These are phyloP conservation scores for Alternaria ethzedia DNA, from an alignment of 2,329 filamentous ascomycete genomes.

Conservation along the genomic window DNA sequence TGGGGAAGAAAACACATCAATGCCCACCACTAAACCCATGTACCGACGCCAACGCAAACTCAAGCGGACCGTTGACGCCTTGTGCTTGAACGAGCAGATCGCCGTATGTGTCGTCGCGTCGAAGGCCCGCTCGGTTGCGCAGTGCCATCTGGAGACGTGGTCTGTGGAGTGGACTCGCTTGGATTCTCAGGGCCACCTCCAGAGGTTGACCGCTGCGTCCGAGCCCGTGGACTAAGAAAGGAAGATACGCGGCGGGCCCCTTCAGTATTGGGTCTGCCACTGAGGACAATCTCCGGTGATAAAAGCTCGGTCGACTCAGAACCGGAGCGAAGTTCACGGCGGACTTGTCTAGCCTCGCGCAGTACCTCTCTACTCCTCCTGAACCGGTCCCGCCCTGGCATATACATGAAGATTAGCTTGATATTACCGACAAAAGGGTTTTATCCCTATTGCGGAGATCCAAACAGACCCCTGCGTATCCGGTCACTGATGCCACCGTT, in stretches of 20 bases:
- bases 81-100: conserved; percentile 2
- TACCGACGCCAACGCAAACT: conserved; percentile 3
- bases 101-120: background rate
- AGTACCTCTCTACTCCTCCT: conserved; percentile 2
- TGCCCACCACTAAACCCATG: background rate
- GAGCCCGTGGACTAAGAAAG: background rate
- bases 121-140: conserved; percentile 2
- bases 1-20: background rate
- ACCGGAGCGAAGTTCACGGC: background rate
- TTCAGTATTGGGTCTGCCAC: background rate
- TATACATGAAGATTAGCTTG: conserved; percentile 2
- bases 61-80: conserved; percentile 8
- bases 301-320: background rate
- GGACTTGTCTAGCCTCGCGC: background rate
- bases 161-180: conserved; percentile 8
- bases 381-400: conserved; percentile 4
- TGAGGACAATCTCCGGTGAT: background rate
- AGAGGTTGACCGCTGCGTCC: conserved; percentile 2
- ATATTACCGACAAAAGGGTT: conserved; percentile 9
- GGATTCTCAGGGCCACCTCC: conserved; percentile 4
- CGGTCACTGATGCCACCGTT: conserved; percentile 34
- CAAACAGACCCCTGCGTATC: conserved; percentile 46
- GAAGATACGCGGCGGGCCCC: conserved; percentile 3
- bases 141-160: background rate
- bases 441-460: conserved; percentile 22